Evolutionary conservation across 2,329 filamentous ascomycete genomes (phyloP).

Genomic region (Exophiala sp.): DNA sequence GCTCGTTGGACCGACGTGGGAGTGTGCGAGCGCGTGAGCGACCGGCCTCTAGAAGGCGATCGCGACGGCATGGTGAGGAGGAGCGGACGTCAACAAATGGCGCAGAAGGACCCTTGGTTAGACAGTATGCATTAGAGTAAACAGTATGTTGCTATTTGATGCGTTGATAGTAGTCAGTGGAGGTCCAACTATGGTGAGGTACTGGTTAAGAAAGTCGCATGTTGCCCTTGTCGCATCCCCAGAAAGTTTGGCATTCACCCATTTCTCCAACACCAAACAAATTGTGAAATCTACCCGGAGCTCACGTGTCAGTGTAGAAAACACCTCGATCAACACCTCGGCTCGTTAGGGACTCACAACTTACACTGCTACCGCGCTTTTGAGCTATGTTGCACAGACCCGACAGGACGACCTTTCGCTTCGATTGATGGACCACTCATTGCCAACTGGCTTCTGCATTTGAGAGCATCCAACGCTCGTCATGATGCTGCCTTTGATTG

Average conservation of each 20-base stretch:
- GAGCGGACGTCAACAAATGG: background rate
- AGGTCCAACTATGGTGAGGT: background rate
- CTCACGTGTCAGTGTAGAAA: too few relatives aligned
- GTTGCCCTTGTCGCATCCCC: background rate
- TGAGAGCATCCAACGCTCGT: background rate
- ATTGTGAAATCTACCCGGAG: too few relatives aligned
- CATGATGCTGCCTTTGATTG: background rate
- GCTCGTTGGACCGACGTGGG: slow-evolving; percentile 21
- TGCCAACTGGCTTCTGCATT: too few relatives aligned
- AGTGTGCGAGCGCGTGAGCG: slow-evolving; percentile 25
- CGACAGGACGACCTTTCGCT: too few relatives aligned
- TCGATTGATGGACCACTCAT: too few relatives aligned
- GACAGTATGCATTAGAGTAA: background rate
- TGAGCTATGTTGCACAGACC: too few relatives aligned
- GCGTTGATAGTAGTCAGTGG: too few relatives aligned
- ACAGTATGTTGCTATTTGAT: too few relatives aligned
- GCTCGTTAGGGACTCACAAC: too few relatives aligned
- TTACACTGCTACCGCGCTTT: too few relatives aligned
- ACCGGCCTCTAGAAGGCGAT: slow-evolving; percentile 27
- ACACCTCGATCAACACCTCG: too few relatives aligned
- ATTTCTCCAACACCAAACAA: too few relatives aligned
- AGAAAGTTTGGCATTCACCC: background rate
- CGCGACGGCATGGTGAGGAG: slow-evolving; percentile 22
- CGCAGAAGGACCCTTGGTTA: background rate
- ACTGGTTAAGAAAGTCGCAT: background rate